Conservation (phyloP, 2,329 filamentous ascomycete species). For the Verticillium zaregamsianum region DNA sequence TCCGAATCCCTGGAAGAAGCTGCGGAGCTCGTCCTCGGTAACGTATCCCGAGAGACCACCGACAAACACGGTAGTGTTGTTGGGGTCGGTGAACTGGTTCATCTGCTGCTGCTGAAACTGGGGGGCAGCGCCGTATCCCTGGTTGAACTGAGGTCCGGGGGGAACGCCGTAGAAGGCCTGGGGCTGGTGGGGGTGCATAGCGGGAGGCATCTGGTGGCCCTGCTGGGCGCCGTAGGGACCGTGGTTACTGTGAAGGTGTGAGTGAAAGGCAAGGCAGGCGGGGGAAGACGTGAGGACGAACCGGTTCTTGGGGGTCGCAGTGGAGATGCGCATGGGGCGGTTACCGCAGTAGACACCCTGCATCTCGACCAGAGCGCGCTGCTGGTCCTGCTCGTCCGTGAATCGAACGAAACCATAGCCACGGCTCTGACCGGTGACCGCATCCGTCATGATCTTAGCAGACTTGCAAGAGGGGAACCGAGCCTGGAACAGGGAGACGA, state of each 20-base stretch:
- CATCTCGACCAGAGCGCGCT: constrained; percentile 95
- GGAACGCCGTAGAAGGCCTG: constrained; percentile 23
- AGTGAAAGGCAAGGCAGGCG: background rate
- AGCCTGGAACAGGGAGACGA: constrained; percentile 94
- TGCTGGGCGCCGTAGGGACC: constrained; percentile 36
- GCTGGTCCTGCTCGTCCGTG: constrained; percentile 91
- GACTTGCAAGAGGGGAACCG: constrained; percentile 98
- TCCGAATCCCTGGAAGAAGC: constrained; percentile 99
- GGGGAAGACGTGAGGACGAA: constrained; percentile 22
- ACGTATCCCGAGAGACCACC: constrained; percentile 96
- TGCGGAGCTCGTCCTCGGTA: constrained; percentile 98
- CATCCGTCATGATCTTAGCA: constrained; percentile 99
- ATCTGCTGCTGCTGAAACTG: constrained; percentile 44
- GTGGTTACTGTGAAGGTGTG: constrained; percentile 9
- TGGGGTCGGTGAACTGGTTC: constrained; percentile 99
- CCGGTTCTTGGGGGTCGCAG: constrained; percentile 94
- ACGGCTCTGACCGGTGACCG: constrained; percentile 94
- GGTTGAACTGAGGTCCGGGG: constrained; percentile 9
- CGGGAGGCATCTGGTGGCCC: constrained; percentile 28
- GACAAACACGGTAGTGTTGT: constrained; percentile 99
- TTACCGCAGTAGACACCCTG: constrained; percentile 99
- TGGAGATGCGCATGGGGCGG: constrained; percentile 96
- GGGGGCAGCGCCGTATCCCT: constrained; percentile 4
- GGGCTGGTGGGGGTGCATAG: constrained; percentile 38
- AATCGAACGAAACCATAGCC: constrained; percentile 98